Evolutionary conservation across 805 yeast species (phyloP).

Genomic region (Yueomyces sinensis): DNA sequence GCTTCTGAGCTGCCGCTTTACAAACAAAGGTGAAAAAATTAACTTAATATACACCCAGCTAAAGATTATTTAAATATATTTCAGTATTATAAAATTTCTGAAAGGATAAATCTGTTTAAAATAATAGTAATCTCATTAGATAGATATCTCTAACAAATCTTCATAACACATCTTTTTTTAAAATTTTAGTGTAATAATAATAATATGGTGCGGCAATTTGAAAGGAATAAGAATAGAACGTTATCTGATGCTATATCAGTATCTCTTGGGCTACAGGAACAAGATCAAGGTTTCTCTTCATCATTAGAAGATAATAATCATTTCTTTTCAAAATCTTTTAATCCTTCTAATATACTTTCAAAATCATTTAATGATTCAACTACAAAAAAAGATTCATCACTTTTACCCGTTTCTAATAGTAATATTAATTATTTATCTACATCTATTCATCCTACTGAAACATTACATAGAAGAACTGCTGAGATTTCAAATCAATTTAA

Average conservation of each 20-base stretch:
- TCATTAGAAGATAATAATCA: background rate
- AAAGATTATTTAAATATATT: too few species aligned
- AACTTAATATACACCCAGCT: too few species aligned
- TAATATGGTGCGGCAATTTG: too few species aligned
- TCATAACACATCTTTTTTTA: too few species aligned
- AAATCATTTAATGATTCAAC: background rate
- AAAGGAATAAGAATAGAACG: conserved; percentile 2
- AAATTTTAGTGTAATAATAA: too few species aligned
- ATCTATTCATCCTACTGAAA: conserved; percentile 17
- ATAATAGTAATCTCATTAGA: too few species aligned
- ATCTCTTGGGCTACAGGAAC: conserved; percentile 19
- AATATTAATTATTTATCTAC: background rate
- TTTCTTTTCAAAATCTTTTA: background rate
- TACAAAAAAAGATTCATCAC: background rate
- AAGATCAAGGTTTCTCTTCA: background rate
- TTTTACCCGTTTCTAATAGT: background rate
- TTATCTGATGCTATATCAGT: conserved; percentile 21
- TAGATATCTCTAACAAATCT: too few species aligned
- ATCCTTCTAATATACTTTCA: background rate
- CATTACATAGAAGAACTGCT: conserved; percentile 23
- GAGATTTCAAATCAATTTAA: conserved; percentile 20
- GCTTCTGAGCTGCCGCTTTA: too few species aligned
- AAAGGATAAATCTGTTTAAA: too few species aligned
- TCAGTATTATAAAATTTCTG: too few species aligned
- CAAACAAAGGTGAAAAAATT: too few species aligned